Base-by-base conservation (phyloP, 768 basidiomycete genomes). In the Terana coerulea region DNA sequence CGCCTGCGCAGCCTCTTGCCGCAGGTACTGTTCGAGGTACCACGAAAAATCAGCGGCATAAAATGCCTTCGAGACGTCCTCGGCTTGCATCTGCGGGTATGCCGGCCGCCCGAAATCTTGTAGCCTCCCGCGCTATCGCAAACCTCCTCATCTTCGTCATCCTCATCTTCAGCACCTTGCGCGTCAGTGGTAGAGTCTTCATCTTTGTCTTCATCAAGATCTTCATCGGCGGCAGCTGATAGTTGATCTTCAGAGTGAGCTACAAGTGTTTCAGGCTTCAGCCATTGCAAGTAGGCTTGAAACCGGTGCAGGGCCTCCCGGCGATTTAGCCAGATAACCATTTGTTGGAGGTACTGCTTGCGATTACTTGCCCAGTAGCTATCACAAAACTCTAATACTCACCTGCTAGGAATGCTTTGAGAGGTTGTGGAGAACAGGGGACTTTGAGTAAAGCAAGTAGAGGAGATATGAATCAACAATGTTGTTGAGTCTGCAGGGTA, bases 241-340 rank as follows among this genome's bases (percentile, higher is more conserved):
- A n/a, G n/a, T n/a, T n/a, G n/a, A n/a, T n/a, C n/a, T n/a, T n/a
- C n/a, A n/a, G n/a, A n/a, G n/a, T n/a, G n/a, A n/a, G n/a, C n/a
- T n/a, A n/a, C n/a, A n/a, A n/a, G n/a, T n/a, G n/a, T n/a, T n/a
- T n/a, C n/a, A n/a, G 34, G 37, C 5, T 19, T 5, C 5, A 25
- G 12, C 64, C 68, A 72, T 5, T 49, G 12, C 7, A 75, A 57
- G 41, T 55, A 73, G 2, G 63, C 49, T 1, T 53, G 21, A 34
- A 67, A 66, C 1, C 52, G 56, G 11, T 56, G 30, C 5, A 75
- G 57, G 12, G 68, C 65, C 47, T 75, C 73, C 19, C 66, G 62
- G 3, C 69, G 59, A 1, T 50, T 36, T 0, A 78, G 61, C 70
- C 71, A 74, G 0, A 43, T 26, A 0, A 67, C 66, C 76, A 77